Base-by-base conservation (phyloP, 2,329 filamentous ascomycete species). In the Aspergillaceae sp. region DNA sequence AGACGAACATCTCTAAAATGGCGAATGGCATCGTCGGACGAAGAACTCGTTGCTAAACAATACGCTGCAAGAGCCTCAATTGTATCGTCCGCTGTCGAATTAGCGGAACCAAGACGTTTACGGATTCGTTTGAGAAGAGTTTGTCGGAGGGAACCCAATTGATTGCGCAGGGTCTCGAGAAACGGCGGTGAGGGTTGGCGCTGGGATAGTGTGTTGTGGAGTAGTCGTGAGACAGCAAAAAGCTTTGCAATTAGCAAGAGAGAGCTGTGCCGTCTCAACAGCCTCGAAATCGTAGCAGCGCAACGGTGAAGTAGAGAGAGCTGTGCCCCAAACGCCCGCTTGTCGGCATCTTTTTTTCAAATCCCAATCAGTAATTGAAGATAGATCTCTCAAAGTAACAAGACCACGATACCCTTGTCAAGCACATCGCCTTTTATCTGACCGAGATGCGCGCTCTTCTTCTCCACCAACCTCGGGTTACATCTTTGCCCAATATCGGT, bases 51-150 rank as follows among this genome's bases (percentile, higher is more conserved):
- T 1, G 83, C 80, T 43, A 97, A 73, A 50, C 87, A 89, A 62
- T 89, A 90, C 0, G 90, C 89, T 46, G 83, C 86, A 54, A 96
- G 74, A 0, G 84, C 82, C 55, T 87, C 83, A 8, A 91, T 71
- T 10, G 92, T 74, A 30, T 63, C 66, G 3, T 71, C 67, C 33
- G 65, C 61, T 26, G 49, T 73, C 58, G 48, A 74, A 57, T 55
- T 74, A 54, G 49, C 64, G 50, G 59, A 70, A 50, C 57, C 75
- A 64, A 75, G 65, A 4, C 68, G 70, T 48, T 73, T 72, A 52
- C 90, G 80, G 28, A 83, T 77, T 41, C 76, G 79, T 53, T 78
- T 76, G 44, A 94, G 64, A 4, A 87, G 73, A 53, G 79, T 84
- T 43, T 75, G 75, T 36, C 83, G 77, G 43, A 88, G 67, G 26